phyloP scores from a whole-genome alignment of 2,329 filamentous ascomycete species.

The Daldinia sp. region DNA sequence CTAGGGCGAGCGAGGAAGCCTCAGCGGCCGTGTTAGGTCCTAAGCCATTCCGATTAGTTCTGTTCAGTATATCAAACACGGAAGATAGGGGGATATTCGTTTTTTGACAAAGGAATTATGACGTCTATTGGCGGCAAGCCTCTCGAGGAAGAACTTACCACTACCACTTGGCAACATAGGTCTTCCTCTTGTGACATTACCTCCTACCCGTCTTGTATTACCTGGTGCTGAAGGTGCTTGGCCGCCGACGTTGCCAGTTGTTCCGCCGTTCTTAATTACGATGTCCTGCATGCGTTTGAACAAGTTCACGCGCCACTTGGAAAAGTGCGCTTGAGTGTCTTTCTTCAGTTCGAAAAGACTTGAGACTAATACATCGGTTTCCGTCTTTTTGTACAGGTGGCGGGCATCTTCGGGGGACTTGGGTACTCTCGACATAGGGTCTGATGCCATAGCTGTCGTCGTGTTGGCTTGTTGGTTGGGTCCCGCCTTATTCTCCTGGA shows the following conservation, averaged over 20 bases:
- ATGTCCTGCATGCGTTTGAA: conserved; percentile 76
- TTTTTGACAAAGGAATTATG: conserved; percentile 16
- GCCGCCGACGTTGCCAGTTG: conserved; percentile 38
- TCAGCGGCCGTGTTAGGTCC: conserved; percentile 48
- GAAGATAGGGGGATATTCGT: background rate
- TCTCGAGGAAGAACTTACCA: conserved; percentile 48
- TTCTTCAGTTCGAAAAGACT: conserved; percentile 71
- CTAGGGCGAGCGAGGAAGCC: conserved; percentile 58
- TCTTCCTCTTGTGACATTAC: conserved; percentile 48
- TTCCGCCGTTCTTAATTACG: conserved; percentile 56
- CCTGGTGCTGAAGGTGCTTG: conserved; percentile 36
- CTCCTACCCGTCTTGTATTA: conserved; percentile 50
- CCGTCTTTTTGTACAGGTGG: conserved; percentile 49
- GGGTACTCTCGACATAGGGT: conserved; percentile 41
- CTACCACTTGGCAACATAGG: conserved; percentile 48
- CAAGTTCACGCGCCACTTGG: conserved; percentile 80
- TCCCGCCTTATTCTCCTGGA: conserved; percentile 38
- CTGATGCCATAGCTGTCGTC: background rate
- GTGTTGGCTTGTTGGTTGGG: background rate
- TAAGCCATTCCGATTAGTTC: conserved; percentile 43
- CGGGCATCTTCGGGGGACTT: conserved; percentile 45
- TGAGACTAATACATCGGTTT: conserved; percentile 42
- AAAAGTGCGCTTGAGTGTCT: conserved; percentile 74
- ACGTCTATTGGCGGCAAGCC: conserved; percentile 26
- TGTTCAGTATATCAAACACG: background rate